A percentile compares a stretch with the other conserved stretches of the same genome.
Evolutionary conservation across 2,329 filamentous ascomycete species (phyloP).

Genomic region (Eutypa lata): DNA sequence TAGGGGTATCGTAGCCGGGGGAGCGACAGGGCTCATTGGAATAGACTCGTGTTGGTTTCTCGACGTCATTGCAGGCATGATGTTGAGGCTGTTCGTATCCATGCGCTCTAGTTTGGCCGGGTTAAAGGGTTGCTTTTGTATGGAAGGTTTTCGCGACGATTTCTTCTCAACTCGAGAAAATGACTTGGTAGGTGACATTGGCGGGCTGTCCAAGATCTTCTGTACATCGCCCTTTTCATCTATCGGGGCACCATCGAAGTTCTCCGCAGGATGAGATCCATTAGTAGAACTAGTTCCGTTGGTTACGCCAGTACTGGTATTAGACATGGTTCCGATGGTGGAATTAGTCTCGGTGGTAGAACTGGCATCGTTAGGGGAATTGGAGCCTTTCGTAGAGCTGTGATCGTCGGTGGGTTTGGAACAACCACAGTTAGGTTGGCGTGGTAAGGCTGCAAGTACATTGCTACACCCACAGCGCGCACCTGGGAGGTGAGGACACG

Average conservation of each 20-base stretch:
- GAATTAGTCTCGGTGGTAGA: not conserved
- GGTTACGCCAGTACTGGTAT: slow-evolving; percentile 17
- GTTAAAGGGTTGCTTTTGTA: slow-evolving; percentile 50
- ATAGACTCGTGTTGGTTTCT: slow-evolving; percentile 23
- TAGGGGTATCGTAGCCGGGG: not conserved
- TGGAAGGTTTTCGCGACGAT: slow-evolving; percentile 28
- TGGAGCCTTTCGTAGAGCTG: not conserved
- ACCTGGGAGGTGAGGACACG: slow-evolving; percentile 63
- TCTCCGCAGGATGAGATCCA: not conserved
- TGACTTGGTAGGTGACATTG: slow-evolving; percentile 32
- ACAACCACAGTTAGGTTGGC: slow-evolving; percentile 55
- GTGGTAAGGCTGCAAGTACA: slow-evolving; percentile 63
- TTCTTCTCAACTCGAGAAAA: slow-evolving; percentile 47
- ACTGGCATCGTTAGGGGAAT: slow-evolving; percentile 2
- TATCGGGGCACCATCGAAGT: no score
- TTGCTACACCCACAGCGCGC: slow-evolving; percentile 59
- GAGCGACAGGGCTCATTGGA: not conserved
- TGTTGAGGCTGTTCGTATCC: slow-evolving; percentile 50
- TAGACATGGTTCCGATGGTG: slow-evolving; percentile 7
- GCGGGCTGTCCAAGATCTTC: slow-evolving; percentile 24
- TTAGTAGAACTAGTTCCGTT: not conserved
- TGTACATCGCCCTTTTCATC: not conserved
- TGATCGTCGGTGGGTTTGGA: slow-evolving; percentile 21
- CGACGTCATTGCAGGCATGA: slow-evolving; percentile 32
- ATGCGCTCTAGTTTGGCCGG: slow-evolving; percentile 47